These are phyloP conservation scores for Annulohypoxylon truncatum DNA, from an alignment of 2,329 filamentous ascomycete genomes.

Conservation along the genomic window DNA sequence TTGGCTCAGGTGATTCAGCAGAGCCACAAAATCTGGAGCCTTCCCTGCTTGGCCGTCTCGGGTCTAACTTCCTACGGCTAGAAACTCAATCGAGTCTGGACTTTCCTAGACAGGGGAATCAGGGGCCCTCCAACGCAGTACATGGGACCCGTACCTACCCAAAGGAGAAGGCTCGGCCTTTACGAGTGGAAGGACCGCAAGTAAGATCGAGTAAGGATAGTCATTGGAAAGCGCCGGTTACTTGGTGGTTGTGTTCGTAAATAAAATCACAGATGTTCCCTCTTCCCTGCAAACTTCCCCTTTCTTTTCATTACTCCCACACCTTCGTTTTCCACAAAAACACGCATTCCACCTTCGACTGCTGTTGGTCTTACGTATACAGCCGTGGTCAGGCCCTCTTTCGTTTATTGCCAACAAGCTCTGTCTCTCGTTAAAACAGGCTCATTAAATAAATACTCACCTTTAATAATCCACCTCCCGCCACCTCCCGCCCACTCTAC, in stretches of 20 bases:
- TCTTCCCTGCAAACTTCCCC: slow-evolving; percentile 33
- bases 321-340: slow-evolving; percentile 38
- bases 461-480: slow-evolving; percentile 34
- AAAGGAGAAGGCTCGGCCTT: slow-evolving; percentile 27
- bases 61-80: slow-evolving; percentile 33
- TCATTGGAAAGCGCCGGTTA: slow-evolving; percentile 33
- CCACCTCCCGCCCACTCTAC: slow-evolving; percentile 5
- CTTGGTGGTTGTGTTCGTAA: slow-evolving; percentile 36
- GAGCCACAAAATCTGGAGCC: slow-evolving; percentile 40
- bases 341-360: slow-evolving; percentile 25
- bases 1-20: slow-evolving; percentile 29
- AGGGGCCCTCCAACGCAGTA: slow-evolving; percentile 14
- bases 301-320: slow-evolving; percentile 35
- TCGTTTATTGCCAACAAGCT: slow-evolving; percentile 30
- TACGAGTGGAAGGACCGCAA: slow-evolving; percentile 6
- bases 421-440: slow-evolving; percentile 40
- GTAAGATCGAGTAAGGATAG: slow-evolving; percentile 35
- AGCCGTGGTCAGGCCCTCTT: slow-evolving; percentile 27
- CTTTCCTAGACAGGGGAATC: slow-evolving; percentile 32
- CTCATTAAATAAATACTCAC: slow-evolving; percentile 18
- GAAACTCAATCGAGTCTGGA: slow-evolving; percentile 29
- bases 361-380: slow-evolving; percentile 32
- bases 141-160: slow-evolving; percentile 25
- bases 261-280: slow-evolving; percentile 40
- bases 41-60: slow-evolving; percentile 34